A percentile compares a stretch with the other conserved stretches of the same genome.
phyloP scores from a whole-genome alignment of 805 yeast species.

The Lipomyces sp. region DNA sequence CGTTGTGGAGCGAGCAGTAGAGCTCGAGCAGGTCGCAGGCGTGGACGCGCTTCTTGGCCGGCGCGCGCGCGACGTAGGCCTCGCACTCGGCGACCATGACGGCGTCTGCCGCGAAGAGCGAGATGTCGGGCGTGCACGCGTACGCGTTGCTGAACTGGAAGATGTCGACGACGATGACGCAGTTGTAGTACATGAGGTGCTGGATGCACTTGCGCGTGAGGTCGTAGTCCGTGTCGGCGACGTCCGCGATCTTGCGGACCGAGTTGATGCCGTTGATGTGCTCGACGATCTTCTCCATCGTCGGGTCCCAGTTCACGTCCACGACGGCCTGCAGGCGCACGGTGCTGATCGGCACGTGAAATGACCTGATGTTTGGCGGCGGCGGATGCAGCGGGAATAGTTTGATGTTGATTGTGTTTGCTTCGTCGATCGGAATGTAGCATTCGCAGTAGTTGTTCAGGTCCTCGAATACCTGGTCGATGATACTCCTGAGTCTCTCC shows the following conservation, averaged over 20 bases:
- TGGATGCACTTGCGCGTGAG: conserved; percentile 84
- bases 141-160: conserved; percentile 87
- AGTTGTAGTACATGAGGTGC: conserved; percentile 84
- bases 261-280: conserved; percentile 86
- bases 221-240: conserved; percentile 76
- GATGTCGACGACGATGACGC: conserved; percentile 77
- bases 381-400: conserved; percentile 85
- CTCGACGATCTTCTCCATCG: conserved; percentile 83
- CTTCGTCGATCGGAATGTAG: conserved; percentile 84
- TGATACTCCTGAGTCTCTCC: conserved; percentile 57
- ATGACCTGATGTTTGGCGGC: conserved; percentile 70
- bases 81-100: conserved; percentile 80
- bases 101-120: conserved; percentile 60
- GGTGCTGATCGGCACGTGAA: conserved; percentile 89
- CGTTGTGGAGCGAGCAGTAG: conserved; percentile 74
- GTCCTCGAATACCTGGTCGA: conserved; percentile 91
- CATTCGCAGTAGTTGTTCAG: conserved; percentile 94
- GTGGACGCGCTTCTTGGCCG: conserved; percentile 33
- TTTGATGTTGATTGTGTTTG: conserved; percentile 88
- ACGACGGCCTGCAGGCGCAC: conserved; percentile 68
- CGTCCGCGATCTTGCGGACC: conserved; percentile 65
- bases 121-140: conserved; percentile 79
- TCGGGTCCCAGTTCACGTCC: conserved; percentile 96
- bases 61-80: conserved; percentile 54
- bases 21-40: conserved; percentile 66